These are phyloP conservation scores for Curvularia lunata DNA, from an alignment of 2,329 filamentous ascomycete genomes.

Conservation along the genomic window DNA sequence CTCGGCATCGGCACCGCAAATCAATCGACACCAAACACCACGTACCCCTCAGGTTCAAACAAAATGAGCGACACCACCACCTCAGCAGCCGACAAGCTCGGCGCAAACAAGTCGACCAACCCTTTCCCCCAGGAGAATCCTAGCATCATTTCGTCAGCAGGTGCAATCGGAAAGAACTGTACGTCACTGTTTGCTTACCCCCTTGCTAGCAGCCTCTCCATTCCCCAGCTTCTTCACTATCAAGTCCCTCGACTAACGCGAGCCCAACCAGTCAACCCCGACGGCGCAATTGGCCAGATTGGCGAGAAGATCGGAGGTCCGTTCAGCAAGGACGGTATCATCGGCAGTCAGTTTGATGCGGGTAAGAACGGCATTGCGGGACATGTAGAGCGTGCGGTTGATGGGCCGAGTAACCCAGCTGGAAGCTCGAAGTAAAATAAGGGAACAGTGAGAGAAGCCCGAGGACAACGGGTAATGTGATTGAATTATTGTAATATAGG, in stretches of 20 bases:
- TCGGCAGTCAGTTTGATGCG: slow-evolving; percentile 64
- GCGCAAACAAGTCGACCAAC: slow-evolving; percentile 40
- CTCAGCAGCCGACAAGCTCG: slow-evolving; percentile 35
- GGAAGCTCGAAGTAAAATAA: slow-evolving; percentile 32
- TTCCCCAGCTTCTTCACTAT: not conserved
- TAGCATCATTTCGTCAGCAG: slow-evolving; percentile 56
- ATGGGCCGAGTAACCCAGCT: slow-evolving; percentile 50
- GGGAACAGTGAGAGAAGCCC: not conserved
- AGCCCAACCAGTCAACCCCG: slow-evolving; percentile 47
- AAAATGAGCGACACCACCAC: slow-evolving; percentile 33
- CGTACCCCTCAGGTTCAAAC: not conserved
- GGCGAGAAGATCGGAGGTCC: slow-evolving; percentile 58
- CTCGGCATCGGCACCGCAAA: slow-evolving; percentile 22
- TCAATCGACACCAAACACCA: slow-evolving; percentile 18
- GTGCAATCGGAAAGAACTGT: slow-evolving; percentile 61
- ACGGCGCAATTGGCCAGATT: slow-evolving; percentile 59
- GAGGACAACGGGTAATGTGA: no score
- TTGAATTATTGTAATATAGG: slow-evolving; percentile 11
- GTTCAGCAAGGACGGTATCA: slow-evolving; percentile 56
- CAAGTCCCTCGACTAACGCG: not conserved
- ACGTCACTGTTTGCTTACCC: not conserved
- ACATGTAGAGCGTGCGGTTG: slow-evolving; percentile 57
- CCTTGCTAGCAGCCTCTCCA: no score
- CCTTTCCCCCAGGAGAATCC: slow-evolving; percentile 43
- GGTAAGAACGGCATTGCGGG: slow-evolving; percentile 61